Base-by-base conservation (phyloP, 768 basidiomycete genomes). In the Lactarius quietus region DNA sequence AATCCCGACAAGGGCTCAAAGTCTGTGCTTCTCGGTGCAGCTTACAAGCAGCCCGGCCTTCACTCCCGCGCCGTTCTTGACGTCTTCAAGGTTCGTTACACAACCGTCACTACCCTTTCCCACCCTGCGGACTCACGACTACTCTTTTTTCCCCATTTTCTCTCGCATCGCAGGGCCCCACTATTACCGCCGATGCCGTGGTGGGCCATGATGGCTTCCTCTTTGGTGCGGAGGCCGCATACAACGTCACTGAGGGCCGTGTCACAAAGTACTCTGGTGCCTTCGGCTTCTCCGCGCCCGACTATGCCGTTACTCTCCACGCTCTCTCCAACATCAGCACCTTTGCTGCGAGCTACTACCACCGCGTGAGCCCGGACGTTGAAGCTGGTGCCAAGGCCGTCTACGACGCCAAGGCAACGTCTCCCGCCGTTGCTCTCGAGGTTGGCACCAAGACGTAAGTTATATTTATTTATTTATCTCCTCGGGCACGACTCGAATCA, bases 141-240 rank as follows among this genome's bases (percentile, higher is more conserved):
- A 12, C 4, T 43, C 23, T 9, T n/a, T n/a, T n/a, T 41, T 26
- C 26, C n/a, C 33, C 52, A 56, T 54, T n/a, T n/a, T 63, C 43
- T 43, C n/a, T 33, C 62, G 10, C 3, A 63, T 15, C 54, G 9
- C 67, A 97, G 95, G 97, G 97, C 59, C 96, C 96, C 55, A 96
- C 93, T 59, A 91, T 98, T 84, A 98, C 95, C 70, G 89, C 95
- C 58, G 97, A 99, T 79, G 84, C 93, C 67, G 97, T 96, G 71
- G 74, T 96, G 70, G 95, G 95, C 70, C 95, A 95, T 73, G 94
- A 98, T 73, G 97, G 97, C 65, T 93, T 98, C 90, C 90, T 98
- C 66, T 79, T 96, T 65, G 97, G 97, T 82, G 93, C 86, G 69
- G 97, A 99, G 83, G 89, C 94, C 43, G 86, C 93, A 59, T 98